These are phyloP conservation scores for Yarrowia hollandica DNA, from an alignment of 805 yeast genomes.

Conservation along the genomic window DNA sequence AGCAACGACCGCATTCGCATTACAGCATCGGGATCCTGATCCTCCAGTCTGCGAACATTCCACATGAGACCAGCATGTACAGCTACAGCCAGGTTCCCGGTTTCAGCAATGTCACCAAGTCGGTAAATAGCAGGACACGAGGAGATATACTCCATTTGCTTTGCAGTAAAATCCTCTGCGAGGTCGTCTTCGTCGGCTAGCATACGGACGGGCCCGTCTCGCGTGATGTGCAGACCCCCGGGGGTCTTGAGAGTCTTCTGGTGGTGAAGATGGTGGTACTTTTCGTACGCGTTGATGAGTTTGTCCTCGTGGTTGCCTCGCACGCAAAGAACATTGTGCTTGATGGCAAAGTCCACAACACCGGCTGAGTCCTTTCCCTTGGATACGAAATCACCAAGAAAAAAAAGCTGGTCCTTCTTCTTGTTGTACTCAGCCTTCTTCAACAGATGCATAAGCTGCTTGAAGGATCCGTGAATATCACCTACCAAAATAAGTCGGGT, in stretches of 20 bases:
- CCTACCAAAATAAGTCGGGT: slow-evolving; percentile 69
- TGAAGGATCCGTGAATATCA: slow-evolving; percentile 81
- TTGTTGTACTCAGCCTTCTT: slow-evolving; percentile 46
- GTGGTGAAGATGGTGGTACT: slow-evolving; percentile 46
- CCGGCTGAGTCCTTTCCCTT: slow-evolving; percentile 78
- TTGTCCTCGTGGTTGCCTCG: slow-evolving; percentile 88
- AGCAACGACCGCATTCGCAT: slow-evolving; percentile 69
- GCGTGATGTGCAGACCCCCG: slow-evolving; percentile 5
- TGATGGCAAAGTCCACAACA: slow-evolving; percentile 65
- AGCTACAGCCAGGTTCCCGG: slow-evolving; percentile 52
- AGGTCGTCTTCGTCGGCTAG: slow-evolving; percentile 39
- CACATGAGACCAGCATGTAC: slow-evolving; percentile 84
- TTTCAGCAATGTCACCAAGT: slow-evolving; percentile 55
- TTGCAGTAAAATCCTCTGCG: slow-evolving; percentile 56
- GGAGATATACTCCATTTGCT: slow-evolving; percentile 61
- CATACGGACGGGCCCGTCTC: background rate
- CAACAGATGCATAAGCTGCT: slow-evolving; percentile 56
- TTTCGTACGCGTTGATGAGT: slow-evolving; percentile 64
- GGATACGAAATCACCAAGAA: slow-evolving; percentile 81
- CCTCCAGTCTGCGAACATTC: slow-evolving; percentile 52
- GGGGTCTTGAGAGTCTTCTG: slow-evolving; percentile 33
- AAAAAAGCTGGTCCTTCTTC: slow-evolving; percentile 55
- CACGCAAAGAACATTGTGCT: slow-evolving; percentile 65
- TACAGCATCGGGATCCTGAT: slow-evolving; percentile 62
- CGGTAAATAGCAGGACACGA: slow-evolving; percentile 63